Conservation (phyloP, 805 yeast species). For the Saturnispora zaruensis region DNA sequence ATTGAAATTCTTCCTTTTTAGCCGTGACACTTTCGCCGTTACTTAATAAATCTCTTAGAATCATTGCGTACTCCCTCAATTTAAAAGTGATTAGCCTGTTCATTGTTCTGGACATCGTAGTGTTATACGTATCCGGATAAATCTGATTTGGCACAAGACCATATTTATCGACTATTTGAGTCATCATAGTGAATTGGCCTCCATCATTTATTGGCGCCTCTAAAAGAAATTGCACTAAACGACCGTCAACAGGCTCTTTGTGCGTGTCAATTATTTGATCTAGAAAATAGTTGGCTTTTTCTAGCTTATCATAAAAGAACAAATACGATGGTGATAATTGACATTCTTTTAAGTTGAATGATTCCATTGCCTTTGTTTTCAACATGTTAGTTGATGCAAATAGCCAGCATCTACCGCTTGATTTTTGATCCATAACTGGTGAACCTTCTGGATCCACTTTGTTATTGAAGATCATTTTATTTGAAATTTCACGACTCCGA, state of each 20-base stretch:
- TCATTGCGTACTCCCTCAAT: conserved; percentile 70
- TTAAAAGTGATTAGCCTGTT: conserved; percentile 59
- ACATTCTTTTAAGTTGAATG: conserved; percentile 55
- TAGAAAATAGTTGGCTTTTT: conserved; percentile 72
- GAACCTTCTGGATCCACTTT: conserved; percentile 42
- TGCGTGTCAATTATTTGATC: conserved; percentile 69
- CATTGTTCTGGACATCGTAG: conserved; percentile 43
- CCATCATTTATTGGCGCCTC: conserved; percentile 70
- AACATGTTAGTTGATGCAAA: conserved; percentile 75
- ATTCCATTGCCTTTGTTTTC: conserved; percentile 52
- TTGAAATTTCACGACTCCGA: conserved; percentile 26
- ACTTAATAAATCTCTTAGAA: conserved; percentile 42
- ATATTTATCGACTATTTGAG: conserved; percentile 68
- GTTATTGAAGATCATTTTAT: conserved; percentile 33
- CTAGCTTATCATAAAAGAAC: conserved; percentile 80
- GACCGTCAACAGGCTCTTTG: conserved; percentile 56
- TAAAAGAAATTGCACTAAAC: conserved; percentile 59
- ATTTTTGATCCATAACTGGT: conserved; percentile 65
- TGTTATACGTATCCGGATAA: conserved; percentile 58
- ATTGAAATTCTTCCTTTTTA: conserved; percentile 35
- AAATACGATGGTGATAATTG: conserved; percentile 73
- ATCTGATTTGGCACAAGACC: conserved; percentile 70
- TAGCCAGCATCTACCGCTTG: conserved; percentile 83
- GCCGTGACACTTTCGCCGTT: conserved; percentile 33
- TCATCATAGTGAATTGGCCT: conserved; percentile 82